Base-by-base conservation (phyloP, 495 filamentous ascomycete genomes). In the Aspergillus indologenus region DNA sequence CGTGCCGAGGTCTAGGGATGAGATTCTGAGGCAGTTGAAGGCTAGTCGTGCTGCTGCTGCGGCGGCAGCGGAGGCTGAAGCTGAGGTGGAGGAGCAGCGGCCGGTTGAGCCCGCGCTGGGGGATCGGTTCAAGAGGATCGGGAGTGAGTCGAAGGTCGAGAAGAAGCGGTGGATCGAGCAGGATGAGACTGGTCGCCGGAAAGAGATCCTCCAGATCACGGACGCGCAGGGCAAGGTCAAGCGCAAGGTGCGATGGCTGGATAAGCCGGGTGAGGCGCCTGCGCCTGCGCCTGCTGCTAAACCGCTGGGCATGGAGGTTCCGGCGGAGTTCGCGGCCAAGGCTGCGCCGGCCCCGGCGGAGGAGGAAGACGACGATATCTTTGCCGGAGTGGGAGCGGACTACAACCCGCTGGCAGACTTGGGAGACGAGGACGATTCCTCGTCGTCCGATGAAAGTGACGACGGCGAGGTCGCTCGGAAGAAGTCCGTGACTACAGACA, bases 141-240 rank as follows among this genome's bases (percentile, higher is more conserved):
- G 59, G 57, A 87, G 87, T 0, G 80, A 80, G 29, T 52, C 60
- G 5, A 78, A 77, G 60, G 68, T 75, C 9, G 81, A 84, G 64
- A 84, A 87, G 65, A 83, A 83, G 43, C 84, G 87, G 0, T 85
- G 88, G 66, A 84, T 95, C 60, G 91, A 96, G 73, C 77, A 77
- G 51, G 89, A 95, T 64, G 79, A 83, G 54, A 76, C 61, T 26
- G 76, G 76, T 0, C 84, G 85, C 56, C 87, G 92, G 5, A 77
- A 90, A 50, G 90, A 97, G 68, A 84, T 97, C 3, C 78, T 97
- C 55, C 87, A 96, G 58, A 89, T 91, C 17, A 84, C 90, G 8
- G 92, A 96, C 68, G 88, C 89, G 46, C 82, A 96, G 60, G 95
- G 94, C 9, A 88, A 91, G 47, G 88, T 90, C 59, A 94, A 95